These are phyloP conservation scores for Volutella citrinella DNA, from an alignment of 2,329 filamentous ascomycete species.

Conservation along the genomic window DNA sequence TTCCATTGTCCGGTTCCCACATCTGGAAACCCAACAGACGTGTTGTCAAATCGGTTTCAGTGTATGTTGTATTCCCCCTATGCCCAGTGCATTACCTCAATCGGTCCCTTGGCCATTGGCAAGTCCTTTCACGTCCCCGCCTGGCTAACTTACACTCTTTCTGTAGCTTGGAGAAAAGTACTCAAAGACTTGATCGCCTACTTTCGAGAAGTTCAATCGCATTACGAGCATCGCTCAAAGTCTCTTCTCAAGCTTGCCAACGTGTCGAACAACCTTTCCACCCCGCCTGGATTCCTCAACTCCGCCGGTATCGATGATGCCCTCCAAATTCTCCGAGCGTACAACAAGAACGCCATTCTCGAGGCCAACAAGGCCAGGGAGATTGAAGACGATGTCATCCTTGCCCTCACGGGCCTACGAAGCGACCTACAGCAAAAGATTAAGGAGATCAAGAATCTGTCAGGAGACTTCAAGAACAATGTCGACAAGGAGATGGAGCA, in stretches of 20 bases:
- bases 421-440: constrained; percentile 93
- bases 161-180: constrained; percentile 84
- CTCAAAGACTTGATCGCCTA: constrained; percentile 93
- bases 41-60: constrained; percentile 84
- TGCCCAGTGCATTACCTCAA: too few species aligned
- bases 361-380: constrained; percentile 88
- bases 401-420: constrained; percentile 78
- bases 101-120: too few species aligned
- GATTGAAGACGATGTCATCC: constrained; percentile 87
- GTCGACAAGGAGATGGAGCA: constrained; percentile 92
- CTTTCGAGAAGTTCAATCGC: constrained; percentile 85
- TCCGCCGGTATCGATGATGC: constrained; percentile 88
- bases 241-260: constrained; percentile 79
- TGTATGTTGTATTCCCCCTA: constrained; percentile 62
- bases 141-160: not conserved
- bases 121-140: not conserved
- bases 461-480: constrained; percentile 94
- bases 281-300: constrained; percentile 72
- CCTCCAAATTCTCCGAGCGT: constrained; percentile 72
- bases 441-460: constrained; percentile 94
- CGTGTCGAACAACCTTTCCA: constrained; percentile 74
- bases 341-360: constrained; percentile 74
- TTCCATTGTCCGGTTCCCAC: constrained; percentile 91
- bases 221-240: constrained; percentile 85
- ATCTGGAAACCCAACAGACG: constrained; percentile 80